A percentile compares a stretch with the other conserved stretches of the same genome.
phyloP scores from a whole-genome alignment of 805 yeast species.

The Lachancea sp. region DNA sequence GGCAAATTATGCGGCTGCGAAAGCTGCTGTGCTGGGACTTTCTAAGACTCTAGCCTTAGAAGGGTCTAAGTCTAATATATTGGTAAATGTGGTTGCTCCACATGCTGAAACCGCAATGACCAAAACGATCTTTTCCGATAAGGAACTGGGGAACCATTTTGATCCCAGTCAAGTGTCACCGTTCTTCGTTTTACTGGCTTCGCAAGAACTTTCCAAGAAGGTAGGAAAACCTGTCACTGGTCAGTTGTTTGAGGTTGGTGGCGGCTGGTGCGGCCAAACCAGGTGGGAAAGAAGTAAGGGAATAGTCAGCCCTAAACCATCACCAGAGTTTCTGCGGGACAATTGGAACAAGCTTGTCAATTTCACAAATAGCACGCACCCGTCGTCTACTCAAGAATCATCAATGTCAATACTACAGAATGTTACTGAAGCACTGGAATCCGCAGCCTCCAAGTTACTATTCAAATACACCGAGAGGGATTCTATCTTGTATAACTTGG shows the following conservation, averaged over 20 bases:
- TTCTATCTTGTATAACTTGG: conserved; percentile 78
- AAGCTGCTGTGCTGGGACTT: conserved; percentile 80
- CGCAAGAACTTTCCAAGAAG: conserved; percentile 52
- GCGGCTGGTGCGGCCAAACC: conserved; percentile 93
- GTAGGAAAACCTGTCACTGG: conserved; percentile 50
- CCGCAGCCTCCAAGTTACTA: conserved; percentile 35
- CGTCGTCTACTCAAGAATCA: conserved; percentile 59
- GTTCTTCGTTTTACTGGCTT: conserved; percentile 68
- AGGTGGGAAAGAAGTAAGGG: conserved; percentile 95
- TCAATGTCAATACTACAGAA: conserved; percentile 70
- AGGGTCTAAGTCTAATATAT: conserved; percentile 73
- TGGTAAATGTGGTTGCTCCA: conserved; percentile 84
- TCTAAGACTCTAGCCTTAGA: conserved; percentile 84
- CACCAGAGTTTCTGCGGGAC: conserved; percentile 66
- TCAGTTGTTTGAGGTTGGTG: conserved; percentile 85
- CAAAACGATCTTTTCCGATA: conserved; percentile 69
- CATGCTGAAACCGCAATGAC: conserved; percentile 99
- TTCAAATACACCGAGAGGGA: conserved; percentile 62
- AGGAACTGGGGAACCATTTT: conserved; percentile 67
- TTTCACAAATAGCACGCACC: conserved; percentile 48
- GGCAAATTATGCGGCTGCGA: conserved; percentile 92
- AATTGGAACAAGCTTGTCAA: conserved; percentile 62
- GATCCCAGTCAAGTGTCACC: conserved; percentile 91
- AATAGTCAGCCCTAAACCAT: conserved; percentile 48
- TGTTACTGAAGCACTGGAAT: conserved; percentile 41